phyloP scores from a whole-genome alignment of 805 yeast genomes.

The Maudiozyma pseudohumilis region DNA sequence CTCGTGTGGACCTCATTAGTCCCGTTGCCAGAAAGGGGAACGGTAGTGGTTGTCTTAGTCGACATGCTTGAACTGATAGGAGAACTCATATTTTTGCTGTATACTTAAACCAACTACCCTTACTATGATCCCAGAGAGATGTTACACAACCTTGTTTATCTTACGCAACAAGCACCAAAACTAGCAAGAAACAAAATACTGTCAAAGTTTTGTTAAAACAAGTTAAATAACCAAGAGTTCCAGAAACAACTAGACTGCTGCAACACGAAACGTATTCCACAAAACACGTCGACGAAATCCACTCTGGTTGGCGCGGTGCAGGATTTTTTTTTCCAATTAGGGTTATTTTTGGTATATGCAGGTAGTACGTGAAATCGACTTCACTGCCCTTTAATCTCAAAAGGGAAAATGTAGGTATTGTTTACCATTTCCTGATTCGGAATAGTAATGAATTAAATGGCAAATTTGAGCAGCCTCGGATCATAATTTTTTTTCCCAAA shows the following conservation, averaged over 20 bases:
- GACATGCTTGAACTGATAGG: neutral
- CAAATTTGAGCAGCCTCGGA: too few relatives aligned
- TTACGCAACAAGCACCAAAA: too few relatives aligned
- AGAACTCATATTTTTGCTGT: neutral
- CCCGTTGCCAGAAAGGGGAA: too few relatives aligned
- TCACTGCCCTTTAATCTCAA: neutral
- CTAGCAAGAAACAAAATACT: too few relatives aligned
- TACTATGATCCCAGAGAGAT: too few relatives aligned
- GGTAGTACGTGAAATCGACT: neutral
- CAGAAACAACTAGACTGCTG: neutral
- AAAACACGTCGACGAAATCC: neutral
- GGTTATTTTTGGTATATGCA: neutral
- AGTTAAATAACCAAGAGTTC: neutral
- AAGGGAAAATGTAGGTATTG: neutral
- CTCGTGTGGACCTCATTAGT: neutral
- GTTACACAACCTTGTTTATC: too few relatives aligned
- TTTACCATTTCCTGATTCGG: constrained; percentile 1
- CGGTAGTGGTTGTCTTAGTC: neutral
- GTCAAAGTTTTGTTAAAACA: too few relatives aligned
- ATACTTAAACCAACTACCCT: too few relatives aligned
- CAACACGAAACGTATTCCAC: neutral
- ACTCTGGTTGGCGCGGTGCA: too few relatives aligned
- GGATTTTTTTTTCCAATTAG: neutral
- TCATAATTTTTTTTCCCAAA: too few relatives aligned
- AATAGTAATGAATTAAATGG: neutral